A percentile compares a stretch with the other conserved stretches of the same genome.
phyloP scores from a whole-genome alignment of 108 stramenopile genomes.

The Conticribra guillardii region DNA sequence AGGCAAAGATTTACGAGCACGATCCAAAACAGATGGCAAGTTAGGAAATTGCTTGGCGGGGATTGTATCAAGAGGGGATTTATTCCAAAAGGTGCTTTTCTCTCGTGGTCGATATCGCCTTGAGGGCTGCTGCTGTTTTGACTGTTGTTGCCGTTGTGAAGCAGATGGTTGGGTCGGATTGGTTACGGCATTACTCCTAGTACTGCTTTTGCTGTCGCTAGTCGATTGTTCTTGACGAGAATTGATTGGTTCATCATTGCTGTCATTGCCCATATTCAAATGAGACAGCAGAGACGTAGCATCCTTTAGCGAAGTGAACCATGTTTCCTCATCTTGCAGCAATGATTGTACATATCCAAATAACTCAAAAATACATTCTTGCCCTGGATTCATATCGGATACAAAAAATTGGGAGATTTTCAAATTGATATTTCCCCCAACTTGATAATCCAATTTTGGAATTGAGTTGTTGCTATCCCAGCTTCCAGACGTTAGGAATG shows the following conservation, averaged over 20 bases:
- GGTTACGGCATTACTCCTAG: not conserved
- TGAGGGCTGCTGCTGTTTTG: conserved; percentile 4
- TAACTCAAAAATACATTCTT: conserved; percentile 70
- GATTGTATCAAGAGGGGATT: conserved; percentile 59
- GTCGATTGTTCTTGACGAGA: too few relatives aligned
- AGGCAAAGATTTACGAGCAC: conserved; percentile 69
- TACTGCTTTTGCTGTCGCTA: too few relatives aligned
- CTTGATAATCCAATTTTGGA: not conserved
- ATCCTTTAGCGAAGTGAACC: conserved; percentile 15
- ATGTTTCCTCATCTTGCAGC: conserved; percentile 40
- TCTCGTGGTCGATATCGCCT: conserved; percentile 43
- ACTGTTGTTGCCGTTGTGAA: conserved; percentile 6
- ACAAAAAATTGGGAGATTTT: conserved; percentile 37
- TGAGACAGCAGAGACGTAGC: conserved; percentile 20
- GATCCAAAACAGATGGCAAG: conserved; percentile 42
- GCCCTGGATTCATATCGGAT: conserved; percentile 31
- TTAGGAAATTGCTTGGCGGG: conserved; percentile 67
- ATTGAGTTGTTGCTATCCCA: not conserved
- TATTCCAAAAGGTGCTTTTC: conserved; percentile 71
- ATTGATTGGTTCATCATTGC: too few relatives aligned
- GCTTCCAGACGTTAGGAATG: conserved; percentile 29
- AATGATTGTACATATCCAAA: conserved; percentile 58
- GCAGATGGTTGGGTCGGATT: not conserved
- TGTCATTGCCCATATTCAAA: too few relatives aligned
- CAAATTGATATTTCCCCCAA: conserved; percentile 27